Evolutionary conservation across 495 filamentous ascomycete genomes (phyloP), one percentile per base, ranked within the genome.

Genomic region (Cryomyces minteri): DNA sequence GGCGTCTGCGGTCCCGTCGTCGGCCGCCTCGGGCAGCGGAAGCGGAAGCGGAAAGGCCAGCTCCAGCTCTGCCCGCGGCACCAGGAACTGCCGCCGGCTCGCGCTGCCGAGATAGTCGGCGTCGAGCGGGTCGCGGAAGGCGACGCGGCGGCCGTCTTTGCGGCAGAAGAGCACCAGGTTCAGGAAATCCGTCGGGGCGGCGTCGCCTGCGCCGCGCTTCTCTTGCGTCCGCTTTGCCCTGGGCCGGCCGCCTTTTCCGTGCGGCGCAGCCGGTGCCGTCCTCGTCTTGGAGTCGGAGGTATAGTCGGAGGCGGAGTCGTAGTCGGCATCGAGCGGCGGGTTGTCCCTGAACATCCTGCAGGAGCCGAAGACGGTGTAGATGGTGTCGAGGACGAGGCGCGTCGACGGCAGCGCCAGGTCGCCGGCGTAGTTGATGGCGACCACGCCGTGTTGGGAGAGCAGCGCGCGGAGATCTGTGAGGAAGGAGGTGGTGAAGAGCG

Each of bases 401-500:
- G 74, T 70, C 28, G 54, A 58, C 41, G 79, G 79, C 28, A 85
- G 73, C 43, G 71, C 62, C 38, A 94, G 70, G 57, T 96, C 88
- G 38, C 87, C 90, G n/a, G 88, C 90, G 62, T 94, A 98, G 64
- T 98, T 98, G 51, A 98, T 90, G 18, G 88, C 90, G 48, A 95
- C 80, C 32, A 85, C 82, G 39, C 90, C 90, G 45, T 82, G 69
- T 0, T 77, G 69, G 45, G 74, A 81, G 33, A 98, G 71, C 11
- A 94, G 69, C 2, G 69, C 58, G 43, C 71, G 57, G 12, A 98
- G 63, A 30, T 75, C 72, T 32, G 64, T 53, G 9, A 98, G 60
- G 53, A 98, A 93, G 51, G 90, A 81, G 3, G 74, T 50, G 0
- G 90, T 95, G 62, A 98, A 96, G 2, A 98, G 71, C 14, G 78